phyloP scores from a whole-genome alignment of 202 grass and related monocot genomes.

The Hordeum pubiflorum region DNA sequence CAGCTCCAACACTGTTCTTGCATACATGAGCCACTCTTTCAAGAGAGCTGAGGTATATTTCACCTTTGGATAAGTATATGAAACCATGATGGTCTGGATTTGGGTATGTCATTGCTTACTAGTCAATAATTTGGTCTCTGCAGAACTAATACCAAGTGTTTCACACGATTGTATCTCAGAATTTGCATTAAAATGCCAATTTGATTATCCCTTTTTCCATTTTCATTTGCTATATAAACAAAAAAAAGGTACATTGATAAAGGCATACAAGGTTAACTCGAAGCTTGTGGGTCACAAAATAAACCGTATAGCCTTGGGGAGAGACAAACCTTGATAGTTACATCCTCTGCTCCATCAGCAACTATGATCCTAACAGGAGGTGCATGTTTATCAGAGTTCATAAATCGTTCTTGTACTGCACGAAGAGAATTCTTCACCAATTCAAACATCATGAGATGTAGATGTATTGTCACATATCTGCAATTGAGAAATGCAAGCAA shows the following conservation, averaged over 20 bases:
- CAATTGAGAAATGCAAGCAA: constrained; percentile 12
- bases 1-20: not conserved
- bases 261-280: not conserved
- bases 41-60: not conserved
- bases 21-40: not conserved
- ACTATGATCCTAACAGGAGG: constrained; percentile 92
- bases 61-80: not conserved
- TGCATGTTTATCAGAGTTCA: constrained; percentile 73
- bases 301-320: not conserved
- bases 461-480: constrained; percentile 85
- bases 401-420: constrained; percentile 85
- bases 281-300: not conserved
- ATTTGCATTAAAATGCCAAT: not conserved
- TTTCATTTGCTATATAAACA: not conserved
- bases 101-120: not conserved
- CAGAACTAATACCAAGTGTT: not conserved
- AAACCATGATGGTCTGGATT: not conserved
- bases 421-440: constrained; percentile 92
- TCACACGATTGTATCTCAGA: not conserved
- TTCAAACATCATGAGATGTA: constrained; percentile 98
- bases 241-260: not conserved
- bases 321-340: constrained; percentile 84
- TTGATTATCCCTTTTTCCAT: not conserved
- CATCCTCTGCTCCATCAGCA: constrained; percentile 87
- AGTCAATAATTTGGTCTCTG: not conserved